Evolutionary conservation across 768 basidiomycete species (phyloP), one percentile per base, ranked within the genome.

Genomic region (Obba rivulosa): DNA sequence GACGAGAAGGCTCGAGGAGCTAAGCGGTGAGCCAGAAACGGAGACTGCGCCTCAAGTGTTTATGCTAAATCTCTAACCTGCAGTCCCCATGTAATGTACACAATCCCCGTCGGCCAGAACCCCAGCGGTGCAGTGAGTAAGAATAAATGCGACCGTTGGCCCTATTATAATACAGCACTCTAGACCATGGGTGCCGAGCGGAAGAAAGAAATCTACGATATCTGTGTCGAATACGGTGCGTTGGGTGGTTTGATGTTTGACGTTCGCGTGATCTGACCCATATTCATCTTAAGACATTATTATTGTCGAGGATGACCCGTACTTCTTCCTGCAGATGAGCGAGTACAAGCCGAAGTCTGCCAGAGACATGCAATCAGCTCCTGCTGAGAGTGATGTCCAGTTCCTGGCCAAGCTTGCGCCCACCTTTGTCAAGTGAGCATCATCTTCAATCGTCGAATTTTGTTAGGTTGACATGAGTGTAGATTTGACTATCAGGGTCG

Each of bases 231-330:
- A 67, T 91, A 80, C 65, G 87, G 85, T 83, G 51, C 43, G 66
- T 14, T 35, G 31, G 9, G 4, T 49, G 11, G n/a, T 45, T 28
- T 49, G 23, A 53, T n/a, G 21, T 40, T 13, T 31, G 31, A 22
- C 8, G 18, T 17, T 11, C 4, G 18, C 9, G 13, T 14, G 11
- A 34, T 4, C 16, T 24, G 22, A 18, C 28, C 48, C 31, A 43
- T 49, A 14, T 42, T 16, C 11, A 24, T 5, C 10, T 21, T 36
- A 31, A 85, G 81, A 90, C 54, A 63, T 89, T 20, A 80, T 89
- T 55, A 88, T 88, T 50, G 80, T 85, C 46, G 87, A 91, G 69
- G 88, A 92, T 56, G 88, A 90, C 64, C 88, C 89, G 3, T 89
- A 90, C 64, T 82, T 78, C 65, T 86, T 87, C 68, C 69, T 89